Percentiles rank a stretch among this genome's conserved stretches.
phyloP scores from a whole-genome alignment of 2,329 filamentous ascomycete genomes.

The Exophiala aquamarina region DNA sequence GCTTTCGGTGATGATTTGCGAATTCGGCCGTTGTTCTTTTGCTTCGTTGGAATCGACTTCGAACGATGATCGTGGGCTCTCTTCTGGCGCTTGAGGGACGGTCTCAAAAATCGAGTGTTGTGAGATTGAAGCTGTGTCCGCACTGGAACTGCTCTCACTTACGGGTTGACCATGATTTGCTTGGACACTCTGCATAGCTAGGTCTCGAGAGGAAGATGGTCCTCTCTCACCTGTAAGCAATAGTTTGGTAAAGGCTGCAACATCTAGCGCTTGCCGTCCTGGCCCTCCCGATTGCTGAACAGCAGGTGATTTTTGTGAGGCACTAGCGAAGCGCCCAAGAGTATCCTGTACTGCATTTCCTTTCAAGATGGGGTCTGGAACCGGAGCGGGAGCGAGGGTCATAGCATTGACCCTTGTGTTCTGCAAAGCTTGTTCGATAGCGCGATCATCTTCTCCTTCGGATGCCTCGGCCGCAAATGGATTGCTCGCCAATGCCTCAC shows the following conservation, averaged over 20 bases:
- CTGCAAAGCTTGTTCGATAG: slow-evolving; percentile 28
- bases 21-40: slow-evolving; percentile 39
- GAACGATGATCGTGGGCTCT: slow-evolving; percentile 60
- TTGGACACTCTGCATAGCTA: slow-evolving; percentile 15
- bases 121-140: slow-evolving; percentile 60
- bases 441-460: slow-evolving; percentile 31
- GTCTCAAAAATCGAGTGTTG: slow-evolving; percentile 60
- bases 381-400: slow-evolving; percentile 12
- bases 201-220: slow-evolving; percentile 28
- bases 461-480: slow-evolving; percentile 38
- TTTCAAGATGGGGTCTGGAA: background rate
- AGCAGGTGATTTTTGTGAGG: slow-evolving; percentile 5
- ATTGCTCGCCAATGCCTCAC: slow-evolving; percentile 35
- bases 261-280: slow-evolving; percentile 60
- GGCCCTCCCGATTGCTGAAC: slow-evolving; percentile 19
- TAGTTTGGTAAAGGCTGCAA: slow-evolving; percentile 74
- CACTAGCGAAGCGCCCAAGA: slow-evolving; percentile 25
- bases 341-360: slow-evolving; percentile 24
- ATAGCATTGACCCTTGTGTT: slow-evolving; percentile 29
- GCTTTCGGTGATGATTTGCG: slow-evolving; percentile 37
- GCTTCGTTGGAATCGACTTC: slow-evolving; percentile 56
- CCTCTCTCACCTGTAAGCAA: slow-evolving; percentile 70
- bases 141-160: slow-evolving; percentile 50
- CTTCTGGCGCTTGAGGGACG: slow-evolving; percentile 42
- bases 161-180: slow-evolving; percentile 30